Evolutionary conservation across 2,329 filamentous ascomycete species (phyloP).

Genomic region (Blumeria hordei): DNA sequence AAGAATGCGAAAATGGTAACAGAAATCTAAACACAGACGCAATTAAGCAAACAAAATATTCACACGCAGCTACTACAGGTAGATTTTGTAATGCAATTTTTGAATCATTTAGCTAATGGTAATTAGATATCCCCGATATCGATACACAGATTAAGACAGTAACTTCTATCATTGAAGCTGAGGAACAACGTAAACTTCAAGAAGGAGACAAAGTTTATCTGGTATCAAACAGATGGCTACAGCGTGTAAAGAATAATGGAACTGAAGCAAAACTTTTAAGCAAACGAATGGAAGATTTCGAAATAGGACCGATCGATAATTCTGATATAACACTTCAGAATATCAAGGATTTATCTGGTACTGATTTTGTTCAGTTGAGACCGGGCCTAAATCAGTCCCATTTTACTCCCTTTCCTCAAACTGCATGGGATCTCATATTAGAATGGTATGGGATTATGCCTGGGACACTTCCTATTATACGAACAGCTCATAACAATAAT

Average conservation of each 20-base stretch:
- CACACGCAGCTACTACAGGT: background rate
- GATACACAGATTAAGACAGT: slow-evolving; percentile 58
- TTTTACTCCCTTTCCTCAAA: slow-evolving; percentile 52
- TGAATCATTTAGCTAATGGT: background rate
- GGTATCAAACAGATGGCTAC: slow-evolving; percentile 59
- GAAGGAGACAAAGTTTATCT: slow-evolving; percentile 57
- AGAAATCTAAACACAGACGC: background rate
- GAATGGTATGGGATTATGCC: slow-evolving; percentile 60
- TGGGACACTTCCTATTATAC: slow-evolving; percentile 45
- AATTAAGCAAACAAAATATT: background rate
- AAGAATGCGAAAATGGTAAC: background rate
- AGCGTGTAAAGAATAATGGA: slow-evolving; percentile 42
- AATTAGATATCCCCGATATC: slow-evolving; percentile 19
- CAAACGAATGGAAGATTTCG: slow-evolving; percentile 34
- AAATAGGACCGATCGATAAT: slow-evolving; percentile 61
- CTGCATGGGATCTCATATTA: slow-evolving; percentile 60
- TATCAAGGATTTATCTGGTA: slow-evolving; percentile 24
- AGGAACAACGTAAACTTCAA: slow-evolving; percentile 21
- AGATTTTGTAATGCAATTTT: background rate
- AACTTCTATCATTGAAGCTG: slow-evolving; percentile 31
- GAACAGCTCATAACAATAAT: slow-evolving; percentile 56
- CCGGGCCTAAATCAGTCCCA: slow-evolving; percentile 43
- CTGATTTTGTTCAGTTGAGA: slow-evolving; percentile 48
- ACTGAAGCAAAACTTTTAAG: slow-evolving; percentile 30
- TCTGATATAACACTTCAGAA: slow-evolving; percentile 49